Base-by-base conservation (phyloP, 148 eudicot genomes). In the Camellia sinensis region DNA sequence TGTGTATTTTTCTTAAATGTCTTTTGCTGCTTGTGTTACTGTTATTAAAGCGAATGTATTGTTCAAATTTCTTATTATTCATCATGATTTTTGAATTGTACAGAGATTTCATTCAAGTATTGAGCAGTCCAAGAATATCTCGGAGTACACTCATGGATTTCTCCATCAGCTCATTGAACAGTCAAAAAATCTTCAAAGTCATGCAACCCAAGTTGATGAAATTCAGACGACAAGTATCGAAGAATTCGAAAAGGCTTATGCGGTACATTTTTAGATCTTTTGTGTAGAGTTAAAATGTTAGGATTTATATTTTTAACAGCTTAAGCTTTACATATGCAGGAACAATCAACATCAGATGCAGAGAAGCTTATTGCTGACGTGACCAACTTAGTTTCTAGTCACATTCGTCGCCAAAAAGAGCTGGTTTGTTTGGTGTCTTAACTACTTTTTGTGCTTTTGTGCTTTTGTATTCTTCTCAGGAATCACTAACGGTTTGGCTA, bases 331-430 rank as follows among this genome's bases (percentile, higher is more conserved):
- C 3, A 41, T 75, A 0, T 84, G 81, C 80, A 96, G 99, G 97
- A 92, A 79, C 98, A 89, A 76, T 89, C 95, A 13, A 88, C 83
- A 80, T 89, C 90, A 53, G 94, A 91, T 59, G 92, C 94, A 69
- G 93, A 92, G 77, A 96, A 94, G 78, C 94, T 96, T 74, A 92
- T 96, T 81, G 90, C 97, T 83, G 98, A 91, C 50, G 86, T 96
- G 91, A 89, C 97, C 66, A 80, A 77, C 76, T 83, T 96, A 74
- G 91, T 96, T 54, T 86, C 92, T 37, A 83, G 81, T 78, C 97
- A 88, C 84, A 86, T 94, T 74, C 92, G 84, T 40, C 90, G 89
- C 59, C 99, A 96, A 68, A 85, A 92, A 67, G 95, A 94, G 83
- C 82, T 94, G 99, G 98, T 95, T 19, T 45, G 81, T 81, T 41